Percentiles rank a stretch among this genome's conserved stretches.
Conservation (phyloP, 495 filamentous ascomycete genomes). For the Cetradonia linearis region DNA sequence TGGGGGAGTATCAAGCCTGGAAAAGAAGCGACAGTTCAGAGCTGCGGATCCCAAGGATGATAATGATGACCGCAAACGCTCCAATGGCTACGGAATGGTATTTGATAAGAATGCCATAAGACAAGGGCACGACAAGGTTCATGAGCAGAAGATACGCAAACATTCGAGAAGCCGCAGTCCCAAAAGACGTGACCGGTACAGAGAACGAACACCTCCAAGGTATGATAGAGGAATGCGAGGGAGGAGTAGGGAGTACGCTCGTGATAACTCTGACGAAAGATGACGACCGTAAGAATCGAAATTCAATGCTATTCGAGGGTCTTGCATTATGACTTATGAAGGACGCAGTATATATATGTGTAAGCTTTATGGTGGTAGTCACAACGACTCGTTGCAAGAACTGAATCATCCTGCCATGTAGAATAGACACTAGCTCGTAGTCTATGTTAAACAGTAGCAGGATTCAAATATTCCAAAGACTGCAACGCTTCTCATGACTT, state of each 20-base stretch:
- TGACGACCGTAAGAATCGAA: conserved; percentile 12
- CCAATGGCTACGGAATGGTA: conserved; percentile 62
- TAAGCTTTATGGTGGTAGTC: not conserved
- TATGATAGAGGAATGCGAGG: conserved; percentile 21
- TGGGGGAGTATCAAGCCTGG: conserved; percentile 74
- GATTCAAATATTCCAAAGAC: not conserved
- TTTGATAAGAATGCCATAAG: conserved; percentile 64
- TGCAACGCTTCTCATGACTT: not conserved
- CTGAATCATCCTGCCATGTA: not conserved
- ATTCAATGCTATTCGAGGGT: not conserved
- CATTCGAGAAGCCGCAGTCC: conserved; percentile 47
- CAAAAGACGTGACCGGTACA: conserved; percentile 22
- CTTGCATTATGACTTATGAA: conserved; percentile 1
- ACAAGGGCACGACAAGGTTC: conserved; percentile 21
- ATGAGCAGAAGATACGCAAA: conserved; percentile 23
- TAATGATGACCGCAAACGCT: conserved; percentile 32
- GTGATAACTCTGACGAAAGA: conserved; percentile 26
- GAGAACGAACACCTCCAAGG: conserved; percentile 13
- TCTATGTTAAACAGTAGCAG: not conserved
- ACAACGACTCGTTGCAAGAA: not conserved
- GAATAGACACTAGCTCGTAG: not conserved
- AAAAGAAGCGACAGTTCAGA: conserved; percentile 85
- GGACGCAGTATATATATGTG: not conserved
- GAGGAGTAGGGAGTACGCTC: conserved; percentile 17
- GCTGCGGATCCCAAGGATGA: conserved; percentile 47